Evolutionary conservation across 2,329 filamentous ascomycete species (phyloP), one percentile per base, ranked within the genome.

Genomic region (Trichoderma pleuroti): DNA sequence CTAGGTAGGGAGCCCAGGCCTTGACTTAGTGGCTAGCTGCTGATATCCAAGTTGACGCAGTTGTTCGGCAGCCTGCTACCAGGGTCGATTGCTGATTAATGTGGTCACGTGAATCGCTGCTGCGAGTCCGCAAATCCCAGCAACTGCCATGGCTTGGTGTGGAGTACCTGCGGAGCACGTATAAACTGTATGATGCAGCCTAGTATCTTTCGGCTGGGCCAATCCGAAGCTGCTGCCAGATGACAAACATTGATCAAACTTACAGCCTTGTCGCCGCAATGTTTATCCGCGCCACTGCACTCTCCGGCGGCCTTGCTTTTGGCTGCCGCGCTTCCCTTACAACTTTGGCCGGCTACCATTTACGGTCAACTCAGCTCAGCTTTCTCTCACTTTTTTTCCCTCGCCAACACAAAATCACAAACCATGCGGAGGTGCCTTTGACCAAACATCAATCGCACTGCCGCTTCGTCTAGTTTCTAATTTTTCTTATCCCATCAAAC

Each of bases 271-370:
- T 60, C 76, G 76, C 75, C 72, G 59, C 68, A 76, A 78, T 57
- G 60, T 78, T 79, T 75, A 72, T 79, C 77, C 77, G 77, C 49
- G 65, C 28, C 49, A 39, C 59, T 59, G 3, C 42, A 3, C 1
- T 42, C 36, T 9, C 14, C 18, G 12, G n/a, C 56, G n/a, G 28
- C 56, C 30, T 21, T 32, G n/a, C 56, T 59, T 59, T 54, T 42
- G 57, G 73, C 65, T 39, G 73, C 75, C 75, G 68, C 68, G 62
- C 52, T 74, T 71, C 63, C 72, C 70, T 71, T 71, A 68, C 57
- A 68, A 59, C 56, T 66, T 72, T 74, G 67, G 59, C 72, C 70
- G 71, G 70, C 63, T 69, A 56, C 49, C 14, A n/a, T n/a, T 46
- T 68, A 16, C 28, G 21, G 28, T 49, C 57, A 52, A 52, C 60